Evolutionary conservation across 2,329 filamentous ascomycete genomes (phyloP).

Genomic region (Teratosphaeria nubilosa): DNA sequence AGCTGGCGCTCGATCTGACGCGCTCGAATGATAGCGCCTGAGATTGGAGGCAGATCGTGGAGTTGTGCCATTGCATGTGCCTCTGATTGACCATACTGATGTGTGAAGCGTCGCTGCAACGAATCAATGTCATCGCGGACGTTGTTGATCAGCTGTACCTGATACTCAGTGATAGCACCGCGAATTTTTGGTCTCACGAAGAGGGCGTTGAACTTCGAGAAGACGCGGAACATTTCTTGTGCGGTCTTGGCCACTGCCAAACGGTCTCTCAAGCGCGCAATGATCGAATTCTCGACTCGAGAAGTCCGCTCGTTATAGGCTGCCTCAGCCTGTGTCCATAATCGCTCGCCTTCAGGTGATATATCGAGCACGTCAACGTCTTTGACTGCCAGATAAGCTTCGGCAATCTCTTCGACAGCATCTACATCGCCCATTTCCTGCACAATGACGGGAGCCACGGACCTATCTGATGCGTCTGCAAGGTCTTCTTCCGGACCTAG

Average conservation of each 20-base stretch:
- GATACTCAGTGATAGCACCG: slow-evolving; percentile 94
- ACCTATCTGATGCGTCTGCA: slow-evolving; percentile 44
- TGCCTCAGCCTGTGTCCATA: slow-evolving; percentile 89
- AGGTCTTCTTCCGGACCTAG: slow-evolving; percentile 56
- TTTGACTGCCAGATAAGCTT: slow-evolving; percentile 87
- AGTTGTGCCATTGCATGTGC: slow-evolving; percentile 97
- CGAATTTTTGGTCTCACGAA: slow-evolving; percentile 99
- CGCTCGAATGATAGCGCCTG: slow-evolving; percentile 95
- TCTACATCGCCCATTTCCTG: slow-evolving; percentile 97
- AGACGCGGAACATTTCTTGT: slow-evolving; percentile 99
- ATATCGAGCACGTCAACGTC: slow-evolving; percentile 95
- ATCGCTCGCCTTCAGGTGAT: slow-evolving; percentile 74
- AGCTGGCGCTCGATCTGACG: slow-evolving; percentile 94
- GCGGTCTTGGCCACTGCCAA: slow-evolving; percentile 92
- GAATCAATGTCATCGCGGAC: slow-evolving; percentile 92
- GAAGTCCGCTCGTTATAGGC: slow-evolving; percentile 96
- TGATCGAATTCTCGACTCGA: slow-evolving; percentile 97
- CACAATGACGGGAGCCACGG: slow-evolving; percentile 59
- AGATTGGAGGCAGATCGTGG: slow-evolving; percentile 88
- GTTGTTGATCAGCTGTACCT: slow-evolving; percentile 94
- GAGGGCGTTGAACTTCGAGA: slow-evolving; percentile 98
- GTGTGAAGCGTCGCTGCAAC: slow-evolving; percentile 94
- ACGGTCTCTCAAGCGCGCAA: slow-evolving; percentile 81
- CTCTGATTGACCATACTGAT: slow-evolving; percentile 96
- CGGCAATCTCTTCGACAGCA: slow-evolving; percentile 88